Conservation (phyloP, 2,329 filamentous ascomycete species). For the Sphaerostilbella broomeana region DNA sequence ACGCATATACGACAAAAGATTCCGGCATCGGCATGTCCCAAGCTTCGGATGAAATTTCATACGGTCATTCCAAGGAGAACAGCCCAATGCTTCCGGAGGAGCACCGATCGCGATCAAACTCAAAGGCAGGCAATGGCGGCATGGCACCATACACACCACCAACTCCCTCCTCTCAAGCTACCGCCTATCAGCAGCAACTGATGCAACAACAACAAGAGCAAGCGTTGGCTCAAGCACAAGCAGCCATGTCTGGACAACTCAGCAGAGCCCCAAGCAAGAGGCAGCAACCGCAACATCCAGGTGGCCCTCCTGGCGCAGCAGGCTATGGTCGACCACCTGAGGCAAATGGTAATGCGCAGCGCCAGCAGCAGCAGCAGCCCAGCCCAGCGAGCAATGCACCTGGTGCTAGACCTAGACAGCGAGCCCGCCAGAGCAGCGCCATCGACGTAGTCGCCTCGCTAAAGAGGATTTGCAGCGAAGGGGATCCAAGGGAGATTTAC, state of each 20-base stretch:
- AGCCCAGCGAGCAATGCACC: slow-evolving; percentile 34
- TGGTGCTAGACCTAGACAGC: slow-evolving; percentile 64
- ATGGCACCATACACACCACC: slow-evolving; percentile 43
- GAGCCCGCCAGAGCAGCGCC: slow-evolving; percentile 69
- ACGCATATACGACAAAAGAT: slow-evolving; percentile 48
- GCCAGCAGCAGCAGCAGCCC: slow-evolving; percentile 25
- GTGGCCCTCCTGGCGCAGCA: slow-evolving; percentile 21
- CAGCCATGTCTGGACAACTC: slow-evolving; percentile 65
- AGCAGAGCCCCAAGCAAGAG: slow-evolving; percentile 69
- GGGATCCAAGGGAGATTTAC: slow-evolving; percentile 84
- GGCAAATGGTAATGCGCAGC: slow-evolving; percentile 28
- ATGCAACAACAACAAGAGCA: slow-evolving; percentile 82
- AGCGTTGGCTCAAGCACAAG: slow-evolving; percentile 71
- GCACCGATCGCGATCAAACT: slow-evolving; percentile 63
- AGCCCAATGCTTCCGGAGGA: slow-evolving; percentile 59
- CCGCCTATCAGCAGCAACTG: slow-evolving; percentile 54
- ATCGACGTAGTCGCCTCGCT: slow-evolving; percentile 78
- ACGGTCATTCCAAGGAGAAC: slow-evolving; percentile 46
- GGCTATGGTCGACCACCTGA: slow-evolving; percentile 26
- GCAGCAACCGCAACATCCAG: slow-evolving; percentile 34
- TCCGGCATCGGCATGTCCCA: slow-evolving; percentile 58
- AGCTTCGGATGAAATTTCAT: slow-evolving; percentile 49
- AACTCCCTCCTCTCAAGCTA: slow-evolving; percentile 36
- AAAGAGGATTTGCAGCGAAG: slow-evolving; percentile 82
- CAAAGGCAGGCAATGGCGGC: slow-evolving; percentile 53